A percentile compares a stretch with the other conserved stretches of the same genome.
Conservation (phyloP, 495 filamentous ascomycete genomes). For the Thozetella sp. region DNA sequence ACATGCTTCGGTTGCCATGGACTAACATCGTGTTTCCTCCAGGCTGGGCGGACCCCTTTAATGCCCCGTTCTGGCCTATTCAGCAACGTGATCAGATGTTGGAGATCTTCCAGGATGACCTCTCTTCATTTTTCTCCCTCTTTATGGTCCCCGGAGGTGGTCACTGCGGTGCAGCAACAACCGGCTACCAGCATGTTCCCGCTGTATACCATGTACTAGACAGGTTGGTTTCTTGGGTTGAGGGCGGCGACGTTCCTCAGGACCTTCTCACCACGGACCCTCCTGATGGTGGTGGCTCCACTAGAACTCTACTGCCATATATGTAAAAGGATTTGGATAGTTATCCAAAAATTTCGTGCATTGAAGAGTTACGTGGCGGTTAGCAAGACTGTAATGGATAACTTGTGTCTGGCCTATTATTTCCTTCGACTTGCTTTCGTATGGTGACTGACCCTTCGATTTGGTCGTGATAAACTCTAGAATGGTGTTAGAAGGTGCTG, state of each 20-base stretch:
- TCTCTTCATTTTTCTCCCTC: constrained; percentile 33
- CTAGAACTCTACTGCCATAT: neutral
- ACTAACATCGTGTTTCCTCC: neutral
- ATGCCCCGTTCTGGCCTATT: constrained; percentile 44
- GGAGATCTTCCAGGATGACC: constrained; percentile 21
- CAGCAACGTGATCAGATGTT: constrained; percentile 36
- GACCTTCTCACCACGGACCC: neutral
- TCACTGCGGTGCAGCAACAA: constrained; percentile 34
- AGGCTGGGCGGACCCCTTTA: constrained; percentile 40
- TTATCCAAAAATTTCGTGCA: too few relatives aligned
- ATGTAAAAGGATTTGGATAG: too few relatives aligned
- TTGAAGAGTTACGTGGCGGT: too few relatives aligned
- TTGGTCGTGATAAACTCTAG: too few relatives aligned
- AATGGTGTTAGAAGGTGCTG: too few relatives aligned
- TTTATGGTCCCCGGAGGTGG: constrained; percentile 41
- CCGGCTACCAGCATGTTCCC: constrained; percentile 30
- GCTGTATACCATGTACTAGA: constrained; percentile 32
- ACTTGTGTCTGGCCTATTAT: too few relatives aligned
- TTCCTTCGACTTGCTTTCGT: too few relatives aligned
- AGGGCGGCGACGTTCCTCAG: constrained; percentile 12
- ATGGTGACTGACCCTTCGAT: too few relatives aligned
- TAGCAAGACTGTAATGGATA: too few relatives aligned
- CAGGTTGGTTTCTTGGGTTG: constrained; percentile 30
- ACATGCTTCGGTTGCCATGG: neutral
- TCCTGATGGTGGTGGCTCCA: neutral